Base-by-base conservation (phyloP, 176 grass and related monocot species). In the Cymbopogon citratus region DNA sequence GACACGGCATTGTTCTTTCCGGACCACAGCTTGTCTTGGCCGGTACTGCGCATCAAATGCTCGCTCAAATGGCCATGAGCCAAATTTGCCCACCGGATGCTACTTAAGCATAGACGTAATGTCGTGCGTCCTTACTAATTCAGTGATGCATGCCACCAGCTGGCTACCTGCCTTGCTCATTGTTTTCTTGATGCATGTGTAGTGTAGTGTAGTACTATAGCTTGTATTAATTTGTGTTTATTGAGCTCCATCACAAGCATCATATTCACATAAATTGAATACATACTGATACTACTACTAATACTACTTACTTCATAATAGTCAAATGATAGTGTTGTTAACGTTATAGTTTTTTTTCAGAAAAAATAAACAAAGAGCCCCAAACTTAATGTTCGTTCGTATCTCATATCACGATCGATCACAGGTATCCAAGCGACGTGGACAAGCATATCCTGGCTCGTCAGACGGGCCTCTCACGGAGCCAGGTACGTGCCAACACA, bases 371-470 rank as follows among this genome's bases (percentile, higher is more conserved):
- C 28, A 9, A 66, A 6, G 12, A 27, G 24, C 16, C 12, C n/a
- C 9, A 71, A 63, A 62, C 19, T 15, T 70, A 73, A 66, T 8
- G 38, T 64, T 25, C 61, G 77, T 79, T 85, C 24, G 75, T 25
- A 33, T 45, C 29, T 5, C 66, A n/a, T 69, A 48, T 27, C 36
- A 48, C n/a, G n/a, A n/a, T 68, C 25, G n/a, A n/a, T 87, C 25
- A 6, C 89, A 97, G 94, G 89, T 97, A 97, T 78, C 94, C 94
- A 46, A 97, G 91, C 74, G 94, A 97, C 84, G 87, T 94, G 59
- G 94, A 97, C 80, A 97, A 97, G 85, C 94, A 94, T 87, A 97
- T 97, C 64, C 80, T 97, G 60, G 89, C 94, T n/a, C 94, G 94
- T 4, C 94, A 92, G 79, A 97, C 94, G 3, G 94, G 94, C 38